Conservation (phyloP, 2,329 filamentous ascomycete genomes). For the Aschersonia sp. region DNA sequence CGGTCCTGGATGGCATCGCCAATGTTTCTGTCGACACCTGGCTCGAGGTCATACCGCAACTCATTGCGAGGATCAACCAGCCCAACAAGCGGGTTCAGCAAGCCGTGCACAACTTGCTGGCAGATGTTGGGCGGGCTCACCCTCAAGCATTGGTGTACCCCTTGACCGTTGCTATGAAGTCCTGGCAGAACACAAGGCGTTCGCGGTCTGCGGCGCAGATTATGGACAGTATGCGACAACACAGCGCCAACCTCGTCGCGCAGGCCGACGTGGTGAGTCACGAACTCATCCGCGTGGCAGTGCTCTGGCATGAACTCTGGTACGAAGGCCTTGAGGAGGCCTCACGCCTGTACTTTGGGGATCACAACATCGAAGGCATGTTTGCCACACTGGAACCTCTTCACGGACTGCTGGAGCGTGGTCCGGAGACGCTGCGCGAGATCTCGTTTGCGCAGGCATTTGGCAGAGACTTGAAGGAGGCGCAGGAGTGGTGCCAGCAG, state of each 20-base stretch:
- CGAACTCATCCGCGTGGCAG: conserved; percentile 91
- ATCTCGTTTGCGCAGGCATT: conserved; percentile 98
- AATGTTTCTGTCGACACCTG: conserved; percentile 94
- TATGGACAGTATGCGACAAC: conserved; percentile 95
- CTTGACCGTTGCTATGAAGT: conserved; percentile 96
- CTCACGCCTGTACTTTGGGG: conserved; percentile 89
- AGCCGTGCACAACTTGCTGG: conserved; percentile 81
- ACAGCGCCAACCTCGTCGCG: conserved; percentile 82
- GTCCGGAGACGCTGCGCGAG: conserved; percentile 84
- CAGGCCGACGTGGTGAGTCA: conserved; percentile 92
- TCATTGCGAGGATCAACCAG: conserved; percentile 95
- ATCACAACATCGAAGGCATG: conserved; percentile 97
- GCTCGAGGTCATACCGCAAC: conserved; percentile 94
- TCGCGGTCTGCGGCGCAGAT: conserved; percentile 82
- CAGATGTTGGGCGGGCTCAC: conserved; percentile 85
- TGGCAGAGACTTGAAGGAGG: conserved; percentile 85
- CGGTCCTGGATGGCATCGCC: conserved; percentile 79
- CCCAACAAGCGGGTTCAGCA: conserved; percentile 78
- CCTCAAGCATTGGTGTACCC: conserved; percentile 95
- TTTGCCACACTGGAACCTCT: conserved; percentile 79
- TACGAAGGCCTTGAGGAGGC: conserved; percentile 96
- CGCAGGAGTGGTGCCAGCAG: conserved; percentile 87
- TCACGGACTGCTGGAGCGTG: conserved; percentile 79
- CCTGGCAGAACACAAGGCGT: conserved; percentile 62
- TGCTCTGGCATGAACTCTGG: conserved; percentile 98